Evolutionary conservation across 169 alveolate species (phyloP).

Genomic region (Cryptosporidium baileyi): DNA sequence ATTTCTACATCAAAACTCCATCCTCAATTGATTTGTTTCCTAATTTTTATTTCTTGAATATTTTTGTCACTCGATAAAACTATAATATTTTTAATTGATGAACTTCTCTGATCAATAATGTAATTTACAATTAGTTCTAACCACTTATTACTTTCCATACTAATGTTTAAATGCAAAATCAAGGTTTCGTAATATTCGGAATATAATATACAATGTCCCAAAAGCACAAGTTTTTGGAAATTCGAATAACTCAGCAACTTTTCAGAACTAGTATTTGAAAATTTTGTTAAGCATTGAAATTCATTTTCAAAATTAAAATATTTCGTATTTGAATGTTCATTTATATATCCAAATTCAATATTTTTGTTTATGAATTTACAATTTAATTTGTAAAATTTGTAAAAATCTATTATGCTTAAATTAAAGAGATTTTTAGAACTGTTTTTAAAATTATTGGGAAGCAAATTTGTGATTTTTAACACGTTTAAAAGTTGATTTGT

Average conservation of each 20-base stretch:
- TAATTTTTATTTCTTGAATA: too few relatives aligned
- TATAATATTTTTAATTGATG: conserved; percentile 13
- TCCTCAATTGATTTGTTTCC: too few relatives aligned
- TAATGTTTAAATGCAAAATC: neutral
- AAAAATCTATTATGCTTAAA: too few relatives aligned
- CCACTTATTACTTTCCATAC: conserved; percentile 16
- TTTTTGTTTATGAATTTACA: too few relatives aligned
- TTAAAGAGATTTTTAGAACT: neutral
- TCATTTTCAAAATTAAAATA: neutral
- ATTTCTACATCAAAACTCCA: too few relatives aligned
- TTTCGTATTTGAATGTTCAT: neutral
- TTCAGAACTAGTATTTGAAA: neutral
- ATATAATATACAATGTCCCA: conserved; percentile 18
- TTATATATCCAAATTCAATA: neutral
- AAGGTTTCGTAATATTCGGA: neutral
- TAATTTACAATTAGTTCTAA: neutral
- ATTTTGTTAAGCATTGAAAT: neutral
- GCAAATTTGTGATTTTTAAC: neutral
- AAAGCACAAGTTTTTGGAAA: conserved; percentile 13
- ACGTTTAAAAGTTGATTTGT: neutral
- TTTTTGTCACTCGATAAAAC: too few relatives aligned
- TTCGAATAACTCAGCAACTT: neutral
- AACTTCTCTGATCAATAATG: neutral
- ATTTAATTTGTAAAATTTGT: too few relatives aligned
- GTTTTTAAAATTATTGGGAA: neutral